Evolutionary conservation across 306 rosid genomes (phyloP).

Genomic region (Quercus rubra): DNA sequence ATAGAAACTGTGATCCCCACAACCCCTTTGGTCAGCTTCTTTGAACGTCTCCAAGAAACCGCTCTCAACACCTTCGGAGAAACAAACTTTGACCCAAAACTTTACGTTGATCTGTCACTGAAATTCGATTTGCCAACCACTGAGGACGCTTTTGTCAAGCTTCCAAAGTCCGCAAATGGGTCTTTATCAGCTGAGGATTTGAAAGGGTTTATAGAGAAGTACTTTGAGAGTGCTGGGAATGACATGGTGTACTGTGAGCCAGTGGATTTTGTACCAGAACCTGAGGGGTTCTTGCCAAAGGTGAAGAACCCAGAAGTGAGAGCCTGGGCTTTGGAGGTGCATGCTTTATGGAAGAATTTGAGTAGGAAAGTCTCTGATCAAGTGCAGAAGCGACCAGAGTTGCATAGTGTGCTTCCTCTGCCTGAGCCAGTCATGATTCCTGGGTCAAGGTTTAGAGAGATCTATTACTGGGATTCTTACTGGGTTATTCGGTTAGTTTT

Average conservation of each 20-base stretch:
- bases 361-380: conserved; percentile 43
- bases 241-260: conserved; percentile 59
- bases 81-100: conserved; percentile 61
- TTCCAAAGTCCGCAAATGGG: conserved; percentile 31
- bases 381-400: conserved; percentile 42
- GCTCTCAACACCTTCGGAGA: conserved; percentile 43
- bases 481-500: conserved; percentile 72
- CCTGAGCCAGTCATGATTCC: conserved; percentile 49
- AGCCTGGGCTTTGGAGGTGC: conserved; percentile 77
- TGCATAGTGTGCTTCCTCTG: conserved; percentile 77
- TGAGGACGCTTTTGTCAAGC: conserved; percentile 44
- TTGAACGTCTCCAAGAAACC: conserved; percentile 51
- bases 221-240: conserved; percentile 58
- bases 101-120: conserved; percentile 73
- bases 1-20: conserved; percentile 33
- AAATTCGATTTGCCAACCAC: conserved; percentile 41
- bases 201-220: conserved; percentile 21
- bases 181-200: conserved; percentile 35
- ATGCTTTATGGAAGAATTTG: conserved; percentile 73
- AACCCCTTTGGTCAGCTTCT: conserved; percentile 51
- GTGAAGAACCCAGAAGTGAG: conserved; percentile 60
- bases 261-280: conserved; percentile 57
- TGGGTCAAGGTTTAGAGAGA: conserved; percentile 81
- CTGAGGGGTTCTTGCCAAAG: conserved; percentile 58
- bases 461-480: conserved; percentile 95